Percentiles rank a stretch among this genome's conserved stretches.
Conservation (phyloP, 2,329 filamentous ascomycete genomes). For the Sclerotinia subarctica region DNA sequence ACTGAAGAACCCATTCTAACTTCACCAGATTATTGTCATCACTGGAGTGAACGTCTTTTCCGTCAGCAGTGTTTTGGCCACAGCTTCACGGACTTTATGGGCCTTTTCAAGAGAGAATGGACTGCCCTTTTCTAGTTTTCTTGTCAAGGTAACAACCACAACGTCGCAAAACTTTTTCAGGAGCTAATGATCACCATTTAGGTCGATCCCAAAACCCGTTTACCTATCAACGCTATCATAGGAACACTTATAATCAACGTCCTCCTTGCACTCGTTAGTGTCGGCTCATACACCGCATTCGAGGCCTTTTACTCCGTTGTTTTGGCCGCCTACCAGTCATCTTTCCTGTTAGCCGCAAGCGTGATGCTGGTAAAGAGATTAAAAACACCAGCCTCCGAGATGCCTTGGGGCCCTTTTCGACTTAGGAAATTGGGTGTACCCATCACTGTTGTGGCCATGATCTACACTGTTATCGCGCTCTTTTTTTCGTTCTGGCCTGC, state of each 20-base stretch:
- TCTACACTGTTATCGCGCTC: slow-evolving; percentile 10
- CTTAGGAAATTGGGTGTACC: slow-evolving; percentile 13
- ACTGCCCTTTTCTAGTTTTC: slow-evolving; percentile 3
- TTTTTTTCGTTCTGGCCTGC: slow-evolving; percentile 23
- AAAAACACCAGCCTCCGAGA: slow-evolving; percentile 12
- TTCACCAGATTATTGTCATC: background rate
- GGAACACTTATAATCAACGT: slow-evolving; percentile 16
- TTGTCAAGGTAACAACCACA: background rate
- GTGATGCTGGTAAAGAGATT: slow-evolving; percentile 22
- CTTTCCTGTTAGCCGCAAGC: slow-evolving; percentile 14
- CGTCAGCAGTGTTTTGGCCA: slow-evolving; percentile 3
- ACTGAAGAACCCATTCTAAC: background rate
- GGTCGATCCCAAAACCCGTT: slow-evolving; percentile 13
- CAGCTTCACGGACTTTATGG: slow-evolving; percentile 20
- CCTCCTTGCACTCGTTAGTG: slow-evolving; percentile 14
- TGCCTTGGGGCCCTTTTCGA: slow-evolving; percentile 22
- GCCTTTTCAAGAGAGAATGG: slow-evolving; percentile 19
- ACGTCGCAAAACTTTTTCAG: too few species aligned
- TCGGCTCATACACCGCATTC: slow-evolving; percentile 17
- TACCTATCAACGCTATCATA: slow-evolving; percentile 16
- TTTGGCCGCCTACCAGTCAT: slow-evolving; percentile 20
- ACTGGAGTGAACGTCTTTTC: slow-evolving; percentile 11
- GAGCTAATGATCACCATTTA: background rate
- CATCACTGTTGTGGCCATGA: slow-evolving; percentile 17
- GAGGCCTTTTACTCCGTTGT: slow-evolving; percentile 17